Percentiles rank a stretch among this genome's conserved stretches.
Evolutionary conservation across 805 yeast species (phyloP).

Genomic region (Ogataea minuta): DNA sequence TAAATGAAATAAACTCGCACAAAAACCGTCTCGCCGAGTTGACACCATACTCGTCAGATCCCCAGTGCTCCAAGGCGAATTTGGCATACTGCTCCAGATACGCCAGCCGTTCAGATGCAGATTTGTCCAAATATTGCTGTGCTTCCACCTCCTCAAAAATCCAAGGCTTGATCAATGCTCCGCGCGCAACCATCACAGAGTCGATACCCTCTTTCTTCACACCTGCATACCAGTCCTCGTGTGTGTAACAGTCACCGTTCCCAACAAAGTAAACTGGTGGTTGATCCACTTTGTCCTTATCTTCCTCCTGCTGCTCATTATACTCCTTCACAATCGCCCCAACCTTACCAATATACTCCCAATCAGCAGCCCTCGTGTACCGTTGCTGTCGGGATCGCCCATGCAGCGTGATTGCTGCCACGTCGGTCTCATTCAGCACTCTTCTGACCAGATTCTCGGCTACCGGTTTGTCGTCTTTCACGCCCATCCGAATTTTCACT

Average conservation of each 20-base stretch:
- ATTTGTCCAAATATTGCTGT: constrained; percentile 84
- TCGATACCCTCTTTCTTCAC: constrained; percentile 69
- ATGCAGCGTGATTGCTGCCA: constrained; percentile 88
- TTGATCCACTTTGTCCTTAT: constrained; percentile 55
- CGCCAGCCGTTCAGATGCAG: constrained; percentile 85
- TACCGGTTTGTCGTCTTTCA: constrained; percentile 78
- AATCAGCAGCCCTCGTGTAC: constrained; percentile 86
- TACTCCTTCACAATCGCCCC: constrained; percentile 65
- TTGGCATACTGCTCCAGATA: constrained; percentile 66
- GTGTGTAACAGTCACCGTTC: constrained; percentile 88
- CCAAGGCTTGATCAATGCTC: constrained; percentile 98
- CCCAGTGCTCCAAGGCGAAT: constrained; percentile 95
- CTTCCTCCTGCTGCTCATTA: constrained; percentile 53
- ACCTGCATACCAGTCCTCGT: constrained; percentile 84
- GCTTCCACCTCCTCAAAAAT: constrained; percentile 93
- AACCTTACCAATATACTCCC: constrained; percentile 81
- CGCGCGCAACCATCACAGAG: constrained; percentile 96
- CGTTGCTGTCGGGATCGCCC: constrained; percentile 97
- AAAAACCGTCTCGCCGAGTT: constrained; percentile 82
- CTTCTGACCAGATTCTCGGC: constrained; percentile 77
- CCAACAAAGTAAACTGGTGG: constrained; percentile 83
- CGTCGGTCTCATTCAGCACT: constrained; percentile 73
- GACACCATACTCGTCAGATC: constrained; percentile 92
- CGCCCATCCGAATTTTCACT: constrained; percentile 89
- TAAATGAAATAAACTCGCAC: constrained; percentile 92